phyloP scores from a whole-genome alignment of 2,329 filamentous ascomycete genomes.

The Rosellinia necatrix region DNA sequence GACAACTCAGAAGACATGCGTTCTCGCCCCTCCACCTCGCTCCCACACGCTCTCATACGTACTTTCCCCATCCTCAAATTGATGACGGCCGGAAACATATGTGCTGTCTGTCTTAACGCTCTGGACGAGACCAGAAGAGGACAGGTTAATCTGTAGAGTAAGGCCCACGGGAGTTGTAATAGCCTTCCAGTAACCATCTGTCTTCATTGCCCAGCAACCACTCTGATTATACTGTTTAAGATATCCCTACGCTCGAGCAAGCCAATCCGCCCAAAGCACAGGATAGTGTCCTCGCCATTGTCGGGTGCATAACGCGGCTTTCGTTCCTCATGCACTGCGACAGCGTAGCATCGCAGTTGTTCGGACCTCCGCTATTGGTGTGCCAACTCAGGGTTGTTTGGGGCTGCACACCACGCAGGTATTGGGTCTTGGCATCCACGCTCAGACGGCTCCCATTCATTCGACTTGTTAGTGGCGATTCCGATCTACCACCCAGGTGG shows the following conservation, averaged over 20 bases:
- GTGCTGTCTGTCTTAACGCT: neutral
- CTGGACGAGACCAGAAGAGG: neutral
- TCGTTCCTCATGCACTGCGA: conserved; percentile 5
- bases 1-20: too few relatives aligned
- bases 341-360: conserved; percentile 16
- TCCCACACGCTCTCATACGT: too few relatives aligned
- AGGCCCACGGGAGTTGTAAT: neutral
- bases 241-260: neutral
- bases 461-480: neutral
- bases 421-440: neutral
- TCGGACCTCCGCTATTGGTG: conserved; percentile 16
- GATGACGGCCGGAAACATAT: neutral
- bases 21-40: too few relatives aligned
- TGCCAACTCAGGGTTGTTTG: neutral
- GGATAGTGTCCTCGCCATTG: neutral
- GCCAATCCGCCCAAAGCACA: too few relatives aligned
- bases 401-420: neutral
- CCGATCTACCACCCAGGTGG: neutral
- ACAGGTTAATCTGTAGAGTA: neutral
- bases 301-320: conserved; percentile 20
- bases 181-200: neutral
- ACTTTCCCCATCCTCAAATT: too few relatives aligned
- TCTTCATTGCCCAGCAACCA: neutral
- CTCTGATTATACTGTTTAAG: conserved; percentile 3
- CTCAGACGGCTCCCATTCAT: neutral